Base-by-base conservation (phyloP, 2,329 filamentous ascomycete species). In the Fusarium sororula region DNA sequence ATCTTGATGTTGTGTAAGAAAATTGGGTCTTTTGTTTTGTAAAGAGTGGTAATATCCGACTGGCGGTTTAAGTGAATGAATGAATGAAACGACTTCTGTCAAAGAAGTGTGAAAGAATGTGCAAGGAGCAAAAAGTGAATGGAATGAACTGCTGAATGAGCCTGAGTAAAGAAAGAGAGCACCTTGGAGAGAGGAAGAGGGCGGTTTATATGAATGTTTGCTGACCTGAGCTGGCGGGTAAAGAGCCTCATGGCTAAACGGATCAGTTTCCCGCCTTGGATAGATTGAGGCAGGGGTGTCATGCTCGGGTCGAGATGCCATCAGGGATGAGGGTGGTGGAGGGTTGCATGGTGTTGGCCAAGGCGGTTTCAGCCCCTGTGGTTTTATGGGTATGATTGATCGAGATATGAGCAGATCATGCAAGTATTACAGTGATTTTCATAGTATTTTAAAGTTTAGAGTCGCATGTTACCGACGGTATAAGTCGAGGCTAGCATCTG, bases 51-150 rank as follows among this genome's bases (percentile, higher is more conserved):
- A 50, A 66, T 26, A 48, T 73, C 75, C 75, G 74, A 55, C 77
- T 78, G 56, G 77, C 77, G 77, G 77, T 57, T 39, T n/a, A 56
- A 54, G 38, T 66, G 65, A 57, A 62, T 39, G 72, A 76, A 73
- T 68, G 70, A 77, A 78, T 75, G 75, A 78, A 75, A 65, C 68
- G 63, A 75, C 79, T 79, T 80, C 79, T 80, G 50, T 80, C 79
- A 80, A 80, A 80, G 79, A 80, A 80, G 79, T 61, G 66, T 71
- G 56, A 66, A 67, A 70, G 70, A 67, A 66, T 68, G 74, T 72
- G 73, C 57, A 79, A 78, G 63, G 73, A 75, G 63, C 62, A 76
- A 77, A 72, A 77, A 78, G 74, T 63, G 74, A 79, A 74, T 78
- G 77, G 59, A 78, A 55, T 75, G 72, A 78, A 74, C 67, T 79